Percentiles rank a stretch among this genome's conserved stretches.
Conservation (phyloP, 495 filamentous ascomycete genomes). For the Clavariopsis aquatica region DNA sequence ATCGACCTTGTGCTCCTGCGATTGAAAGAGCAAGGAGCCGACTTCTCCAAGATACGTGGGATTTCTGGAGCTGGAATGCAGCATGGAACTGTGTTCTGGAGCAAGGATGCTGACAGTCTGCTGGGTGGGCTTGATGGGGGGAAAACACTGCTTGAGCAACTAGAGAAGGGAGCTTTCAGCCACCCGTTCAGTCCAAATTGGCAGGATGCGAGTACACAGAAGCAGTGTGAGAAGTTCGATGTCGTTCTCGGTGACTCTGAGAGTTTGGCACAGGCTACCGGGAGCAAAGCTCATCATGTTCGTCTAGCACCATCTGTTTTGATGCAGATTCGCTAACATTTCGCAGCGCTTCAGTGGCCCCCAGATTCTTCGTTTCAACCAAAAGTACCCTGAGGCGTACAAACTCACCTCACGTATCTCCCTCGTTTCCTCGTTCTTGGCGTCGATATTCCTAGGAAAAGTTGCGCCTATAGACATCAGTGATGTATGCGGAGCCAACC, state of each 20-base stretch:
- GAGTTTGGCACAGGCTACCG: slow-evolving; percentile 73
- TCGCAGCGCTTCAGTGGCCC: slow-evolving; percentile 92
- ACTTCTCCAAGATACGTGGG: slow-evolving; percentile 74
- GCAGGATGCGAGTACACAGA: slow-evolving; percentile 94
- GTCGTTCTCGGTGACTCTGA: slow-evolving; percentile 63
- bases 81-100: slow-evolving; percentile 96
- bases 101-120: slow-evolving; percentile 63
- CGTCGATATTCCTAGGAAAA: slow-evolving; percentile 82
- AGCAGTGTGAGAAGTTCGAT: slow-evolving; percentile 88
- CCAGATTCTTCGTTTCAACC: slow-evolving; percentile 85
- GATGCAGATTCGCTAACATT: slow-evolving; percentile 4
- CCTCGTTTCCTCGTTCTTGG: slow-evolving; percentile 91
- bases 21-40: slow-evolving; percentile 70
- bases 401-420: slow-evolving; percentile 79
- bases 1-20: slow-evolving; percentile 78
- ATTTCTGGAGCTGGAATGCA: slow-evolving; percentile 94
- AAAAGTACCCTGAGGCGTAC: slow-evolving; percentile 79
- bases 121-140: slow-evolving; percentile 59
- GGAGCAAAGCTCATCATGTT: slow-evolving; percentile 93
- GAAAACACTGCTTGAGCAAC: slow-evolving; percentile 44
- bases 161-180: slow-evolving; percentile 65
- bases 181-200: slow-evolving; percentile 92
- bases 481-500: slow-evolving; percentile 95
- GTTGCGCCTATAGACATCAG: slow-evolving; percentile 90
- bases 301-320: slow-evolving; percentile 40